Evolutionary conservation across 2,329 filamentous ascomycete genomes (phyloP).

Genomic region (Monosporascus sp.): DNA sequence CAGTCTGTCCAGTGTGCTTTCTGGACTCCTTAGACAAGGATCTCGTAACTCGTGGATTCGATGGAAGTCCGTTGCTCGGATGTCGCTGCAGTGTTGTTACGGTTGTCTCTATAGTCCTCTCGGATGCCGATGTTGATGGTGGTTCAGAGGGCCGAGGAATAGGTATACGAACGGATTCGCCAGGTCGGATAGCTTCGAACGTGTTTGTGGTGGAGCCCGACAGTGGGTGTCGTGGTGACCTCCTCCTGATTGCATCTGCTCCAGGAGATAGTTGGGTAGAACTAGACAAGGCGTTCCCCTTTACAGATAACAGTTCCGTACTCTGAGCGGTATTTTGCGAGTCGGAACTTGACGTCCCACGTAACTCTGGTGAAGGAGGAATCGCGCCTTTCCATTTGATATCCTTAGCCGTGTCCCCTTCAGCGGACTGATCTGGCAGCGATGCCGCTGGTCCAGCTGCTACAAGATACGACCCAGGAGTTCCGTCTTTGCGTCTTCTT

Average conservation of each 20-base stretch:
- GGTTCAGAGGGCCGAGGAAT: slow-evolving; percentile 29
- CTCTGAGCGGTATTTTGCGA: slow-evolving; percentile 20
- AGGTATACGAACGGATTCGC: slow-evolving; percentile 25
- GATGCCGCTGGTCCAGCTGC: slow-evolving; percentile 32
- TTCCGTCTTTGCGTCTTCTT: slow-evolving; percentile 33
- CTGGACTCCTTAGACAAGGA: slow-evolving; percentile 21
- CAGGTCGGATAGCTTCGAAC: slow-evolving; percentile 22
- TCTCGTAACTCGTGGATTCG: slow-evolving; percentile 38
- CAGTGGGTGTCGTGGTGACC: slow-evolving; percentile 41
- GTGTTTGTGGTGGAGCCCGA: slow-evolving; percentile 11
- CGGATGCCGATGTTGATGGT: slow-evolving; percentile 18
- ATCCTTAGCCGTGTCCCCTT: slow-evolving; percentile 31
- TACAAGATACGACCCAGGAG: slow-evolving; percentile 26
- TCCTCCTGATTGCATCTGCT: slow-evolving; percentile 43
- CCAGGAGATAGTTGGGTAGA: slow-evolving; percentile 47
- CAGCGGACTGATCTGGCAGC: slow-evolving; percentile 27
- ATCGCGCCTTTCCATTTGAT: slow-evolving; percentile 34
- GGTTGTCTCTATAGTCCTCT: slow-evolving; percentile 22
- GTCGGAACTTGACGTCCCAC: slow-evolving; percentile 15
- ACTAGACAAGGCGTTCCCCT: slow-evolving; percentile 36
- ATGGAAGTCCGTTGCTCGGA: slow-evolving; percentile 42
- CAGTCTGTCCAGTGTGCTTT: slow-evolving; percentile 36
- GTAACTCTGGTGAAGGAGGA: slow-evolving; percentile 12
- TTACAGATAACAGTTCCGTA: slow-evolving; percentile 21
- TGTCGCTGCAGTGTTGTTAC: slow-evolving; percentile 39